Evolutionary conservation across 306 rosid genomes (phyloP).

Genomic region (Pterocarpus macrocarpus): DNA sequence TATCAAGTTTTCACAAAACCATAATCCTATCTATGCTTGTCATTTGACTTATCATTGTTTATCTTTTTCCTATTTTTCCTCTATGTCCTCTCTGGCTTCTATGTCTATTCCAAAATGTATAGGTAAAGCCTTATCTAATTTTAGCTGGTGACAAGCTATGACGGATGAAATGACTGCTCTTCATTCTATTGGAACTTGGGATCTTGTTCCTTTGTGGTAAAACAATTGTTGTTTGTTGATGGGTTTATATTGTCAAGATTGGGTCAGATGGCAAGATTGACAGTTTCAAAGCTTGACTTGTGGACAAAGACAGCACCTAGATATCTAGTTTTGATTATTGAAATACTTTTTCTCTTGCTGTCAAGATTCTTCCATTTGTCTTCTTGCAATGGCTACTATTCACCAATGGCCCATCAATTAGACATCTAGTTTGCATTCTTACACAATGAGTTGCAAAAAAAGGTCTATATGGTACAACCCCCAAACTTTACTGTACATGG

Average conservation of each 20-base stretch:
- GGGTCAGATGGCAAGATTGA: too few species aligned
- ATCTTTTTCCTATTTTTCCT: background rate
- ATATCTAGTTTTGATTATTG: background rate
- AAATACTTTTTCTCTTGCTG: background rate
- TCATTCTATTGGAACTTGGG: background rate
- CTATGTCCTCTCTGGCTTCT: background rate
- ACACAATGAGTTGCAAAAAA: background rate
- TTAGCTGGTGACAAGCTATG: background rate
- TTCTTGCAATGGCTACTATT: background rate
- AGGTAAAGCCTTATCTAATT: background rate
- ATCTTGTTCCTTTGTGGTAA: background rate
- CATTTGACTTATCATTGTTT: background rate
- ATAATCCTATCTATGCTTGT: background rate
- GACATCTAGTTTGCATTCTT: background rate
- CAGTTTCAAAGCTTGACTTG: background rate
- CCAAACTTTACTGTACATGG: background rate
- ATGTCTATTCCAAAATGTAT: background rate
- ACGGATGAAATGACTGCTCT: background rate
- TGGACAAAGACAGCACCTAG: background rate
- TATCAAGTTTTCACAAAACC: background rate
- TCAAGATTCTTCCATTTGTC: background rate
- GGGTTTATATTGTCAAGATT: background rate
- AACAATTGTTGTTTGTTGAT: background rate
- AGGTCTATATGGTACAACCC: background rate
- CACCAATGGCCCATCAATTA: background rate